Evolutionary conservation across 345 rosid genomes (phyloP).

Genomic region (Eucalyptus melliodora): DNA sequence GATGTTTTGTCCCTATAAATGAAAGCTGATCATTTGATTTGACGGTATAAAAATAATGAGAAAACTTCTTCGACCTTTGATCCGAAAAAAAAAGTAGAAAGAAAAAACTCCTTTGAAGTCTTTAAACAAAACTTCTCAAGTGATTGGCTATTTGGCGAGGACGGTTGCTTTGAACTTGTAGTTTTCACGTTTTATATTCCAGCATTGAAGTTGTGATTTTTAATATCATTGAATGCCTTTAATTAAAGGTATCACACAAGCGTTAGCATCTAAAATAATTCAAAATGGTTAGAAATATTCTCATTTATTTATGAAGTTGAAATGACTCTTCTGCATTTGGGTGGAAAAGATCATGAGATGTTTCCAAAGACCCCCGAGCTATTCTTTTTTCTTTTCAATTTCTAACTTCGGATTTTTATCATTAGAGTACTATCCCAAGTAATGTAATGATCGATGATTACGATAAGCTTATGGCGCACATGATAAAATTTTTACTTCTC

Average conservation of each 20-base stretch:
- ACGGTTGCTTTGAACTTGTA: neutral
- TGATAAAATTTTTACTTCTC: too few relatives aligned
- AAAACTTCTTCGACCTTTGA: neutral
- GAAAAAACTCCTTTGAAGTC: too few relatives aligned
- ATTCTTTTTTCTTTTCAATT: too few relatives aligned
- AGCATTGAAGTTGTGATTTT: neutral
- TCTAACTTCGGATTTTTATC: neutral
- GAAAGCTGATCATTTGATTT: neutral
- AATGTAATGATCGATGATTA: neutral
- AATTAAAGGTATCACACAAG: neutral
- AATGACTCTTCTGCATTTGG: neutral
- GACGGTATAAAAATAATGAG: neutral
- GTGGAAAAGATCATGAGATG: neutral
- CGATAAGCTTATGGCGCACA: rapidly evolving
- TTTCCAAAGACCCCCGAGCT: neutral
- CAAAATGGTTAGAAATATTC: neutral
- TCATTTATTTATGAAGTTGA: neutral
- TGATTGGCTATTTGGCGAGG: neutral
- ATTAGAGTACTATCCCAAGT: rapidly evolving
- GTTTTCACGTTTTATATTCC: neutral
- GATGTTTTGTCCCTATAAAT: neutral
- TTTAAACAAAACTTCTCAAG: neutral
- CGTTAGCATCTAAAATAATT: neutral
- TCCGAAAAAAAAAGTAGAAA: too few relatives aligned
- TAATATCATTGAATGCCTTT: neutral